Conservation (phyloP, 73 alveolate species). For the Halteria grandinella region DNA sequence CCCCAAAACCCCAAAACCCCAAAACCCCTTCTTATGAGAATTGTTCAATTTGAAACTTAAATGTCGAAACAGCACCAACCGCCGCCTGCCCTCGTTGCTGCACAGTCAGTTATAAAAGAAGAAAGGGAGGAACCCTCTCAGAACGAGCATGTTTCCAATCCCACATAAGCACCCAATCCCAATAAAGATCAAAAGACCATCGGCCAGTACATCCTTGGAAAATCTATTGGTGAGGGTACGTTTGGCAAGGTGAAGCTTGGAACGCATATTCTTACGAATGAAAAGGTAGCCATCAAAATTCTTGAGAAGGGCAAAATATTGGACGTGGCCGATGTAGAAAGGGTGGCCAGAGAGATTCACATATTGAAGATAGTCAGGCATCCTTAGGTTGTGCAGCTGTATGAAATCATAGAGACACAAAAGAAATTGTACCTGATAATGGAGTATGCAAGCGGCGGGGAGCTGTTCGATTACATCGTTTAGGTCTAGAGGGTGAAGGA, state of each 20-base stretch:
- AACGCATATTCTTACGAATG: conserved; percentile 39
- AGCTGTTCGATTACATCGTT: conserved; percentile 84
- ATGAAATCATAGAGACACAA: conserved; percentile 84
- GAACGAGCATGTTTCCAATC: no score
- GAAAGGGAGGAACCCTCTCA: no score
- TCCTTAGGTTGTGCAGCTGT: conserved; percentile 74
- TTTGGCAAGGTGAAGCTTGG: conserved; percentile 53
- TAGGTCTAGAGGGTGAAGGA: conserved; percentile 72
- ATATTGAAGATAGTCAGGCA: conserved; percentile 72
- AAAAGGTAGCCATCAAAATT: conserved; percentile 62
- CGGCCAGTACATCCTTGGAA: conserved; percentile 44
- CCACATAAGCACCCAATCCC: background rate
- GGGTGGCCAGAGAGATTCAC: conserved; percentile 79
- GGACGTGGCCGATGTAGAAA: conserved; percentile 65
- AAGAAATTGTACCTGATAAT: conserved; percentile 77
- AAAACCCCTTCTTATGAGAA: background rate
- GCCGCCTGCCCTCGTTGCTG: no score
- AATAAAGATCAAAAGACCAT: conserved; percentile 25
- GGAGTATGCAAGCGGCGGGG: conserved; percentile 92
- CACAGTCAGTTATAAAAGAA: no score
- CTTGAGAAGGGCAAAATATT: conserved; percentile 44
- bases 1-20: conserved; percentile 8
- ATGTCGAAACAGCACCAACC: no score
- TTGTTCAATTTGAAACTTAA: no score
- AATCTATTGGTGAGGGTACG: conserved; percentile 54